Percentiles rank a stretch among this genome's conserved stretches.
phyloP scores from a whole-genome alignment of 2,329 filamentous ascomycete genomes.

The Trichoderma hamatum region DNA sequence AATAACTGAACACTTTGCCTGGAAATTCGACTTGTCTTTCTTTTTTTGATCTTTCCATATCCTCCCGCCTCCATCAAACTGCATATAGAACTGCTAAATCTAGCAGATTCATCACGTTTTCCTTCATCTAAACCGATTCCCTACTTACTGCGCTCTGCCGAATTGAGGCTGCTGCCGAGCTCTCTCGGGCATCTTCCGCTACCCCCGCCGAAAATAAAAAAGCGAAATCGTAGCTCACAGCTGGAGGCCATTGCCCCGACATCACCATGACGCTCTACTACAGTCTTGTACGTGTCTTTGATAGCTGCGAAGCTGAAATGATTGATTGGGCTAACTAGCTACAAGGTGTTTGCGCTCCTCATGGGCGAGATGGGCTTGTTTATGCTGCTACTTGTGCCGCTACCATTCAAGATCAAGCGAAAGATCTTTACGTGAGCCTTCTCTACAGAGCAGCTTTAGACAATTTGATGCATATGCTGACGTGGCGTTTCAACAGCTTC shows the following conservation, averaged over 20 bases:
- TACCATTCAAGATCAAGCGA: slow-evolving; percentile 84
- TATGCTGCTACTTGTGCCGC: slow-evolving; percentile 78
- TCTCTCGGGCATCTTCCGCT: background rate
- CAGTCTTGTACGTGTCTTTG: slow-evolving; percentile 50
- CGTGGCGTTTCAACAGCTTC: slow-evolving; percentile 61
- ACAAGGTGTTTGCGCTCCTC: slow-evolving; percentile 82
- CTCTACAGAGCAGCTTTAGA: slow-evolving; percentile 35
- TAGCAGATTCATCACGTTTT: background rate
- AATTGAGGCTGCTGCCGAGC: background rate
- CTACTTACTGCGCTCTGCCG: background rate
- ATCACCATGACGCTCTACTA: slow-evolving; percentile 62
- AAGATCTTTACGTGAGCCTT: slow-evolving; percentile 74
- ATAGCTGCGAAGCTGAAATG: no score
- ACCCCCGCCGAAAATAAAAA: background rate
- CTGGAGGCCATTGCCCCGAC: slow-evolving; percentile 26
- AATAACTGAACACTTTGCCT: slow-evolving; percentile 17
- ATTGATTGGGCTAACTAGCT: slow-evolving; percentile 30
- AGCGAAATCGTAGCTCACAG: slow-evolving; percentile 12
- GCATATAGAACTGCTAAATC: background rate
- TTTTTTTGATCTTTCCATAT: background rate
- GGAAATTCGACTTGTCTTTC: background rate
- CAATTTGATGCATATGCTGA: background rate
- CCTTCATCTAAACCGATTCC: background rate
- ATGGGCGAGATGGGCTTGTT: slow-evolving; percentile 83
- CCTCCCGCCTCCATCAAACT: background rate